Evolutionary conservation across 495 filamentous ascomycete genomes (phyloP), one percentile per base, ranked within the genome.

Genomic region (Trichoderma asperelloides): DNA sequence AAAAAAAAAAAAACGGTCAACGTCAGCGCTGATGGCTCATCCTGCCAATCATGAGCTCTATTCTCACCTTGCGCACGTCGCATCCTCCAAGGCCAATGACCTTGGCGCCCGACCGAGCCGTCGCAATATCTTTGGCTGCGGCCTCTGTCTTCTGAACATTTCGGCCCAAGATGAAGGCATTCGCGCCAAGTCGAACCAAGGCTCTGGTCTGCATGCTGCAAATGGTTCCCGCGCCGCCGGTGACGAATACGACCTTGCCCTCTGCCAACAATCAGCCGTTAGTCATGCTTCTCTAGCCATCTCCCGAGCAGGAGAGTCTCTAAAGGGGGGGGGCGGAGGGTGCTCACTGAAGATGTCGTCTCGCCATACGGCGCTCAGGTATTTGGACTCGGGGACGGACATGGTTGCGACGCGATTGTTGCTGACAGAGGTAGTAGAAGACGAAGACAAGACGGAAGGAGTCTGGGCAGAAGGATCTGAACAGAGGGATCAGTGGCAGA

Each of bases 221-320:
- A 70, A 98, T 98, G 16, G 91, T 89, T 45, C 95, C 95, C 1
- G 91, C 91, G 65, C 95, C 95, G 49, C 95, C 95, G 33, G 95
- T 98, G 73, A 96, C 96, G 81, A 98, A 94, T 70, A 97, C 84
- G 23, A 98, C 93, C 74, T 95, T 95, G 73, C 91, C 88, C 67
- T 86, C 91, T 93, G 8, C 13, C 71, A 25, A 21, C 25, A 9
- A 63, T 40, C 43, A 49, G 4, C 25, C 2, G 8, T 51, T 51
- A 51, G 47, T 16, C 47, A 51, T 18, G n/a, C 16, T 18, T 21
- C 21, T 51, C 8, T 18, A 1, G 1, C 47, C 3, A 0, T 18
- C 47, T 23, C 1, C 12, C 12, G 11, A 13, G 43, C 43, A 45
- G 11, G 9, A 45, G 2, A 15, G 9, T 15, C 21, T 28, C 51